Conservation (phyloP, 2,329 filamentous ascomycete species). For the Xylaria sp. region DNA sequence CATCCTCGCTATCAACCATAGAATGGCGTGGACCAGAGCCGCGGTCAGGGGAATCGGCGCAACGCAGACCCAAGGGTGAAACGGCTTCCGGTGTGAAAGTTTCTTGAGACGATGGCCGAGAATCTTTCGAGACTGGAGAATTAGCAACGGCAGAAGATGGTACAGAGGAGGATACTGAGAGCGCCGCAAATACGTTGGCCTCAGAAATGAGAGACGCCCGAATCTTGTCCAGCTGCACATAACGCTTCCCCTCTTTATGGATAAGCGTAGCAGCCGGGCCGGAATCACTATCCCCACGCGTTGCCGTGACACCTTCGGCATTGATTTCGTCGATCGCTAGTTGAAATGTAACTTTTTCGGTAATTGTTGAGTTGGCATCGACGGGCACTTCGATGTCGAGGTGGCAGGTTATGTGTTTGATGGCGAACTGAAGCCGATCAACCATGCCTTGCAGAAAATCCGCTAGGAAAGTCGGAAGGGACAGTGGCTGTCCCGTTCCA, state of each 20-base stretch:
- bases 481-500: slow-evolving; percentile 66
- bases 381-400: slow-evolving; percentile 56
- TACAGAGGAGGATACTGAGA: slow-evolving; percentile 53
- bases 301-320: slow-evolving; percentile 59
- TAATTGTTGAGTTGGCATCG: slow-evolving; percentile 41
- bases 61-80: slow-evolving; percentile 20
- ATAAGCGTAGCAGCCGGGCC: slow-evolving; percentile 35
- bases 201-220: slow-evolving; percentile 63
- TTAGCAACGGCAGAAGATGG: slow-evolving; percentile 51
- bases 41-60: slow-evolving; percentile 34
- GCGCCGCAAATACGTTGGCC: slow-evolving; percentile 57
- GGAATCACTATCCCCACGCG: slow-evolving; percentile 28
- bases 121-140: slow-evolving; percentile 38
- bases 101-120: slow-evolving; percentile 25
- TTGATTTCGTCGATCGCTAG: slow-evolving; percentile 60
- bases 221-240: slow-evolving; percentile 58
- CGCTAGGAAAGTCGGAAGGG: slow-evolving; percentile 64
- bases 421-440: slow-evolving; percentile 62
- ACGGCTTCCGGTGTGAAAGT: slow-evolving; percentile 19
- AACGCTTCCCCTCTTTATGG: slow-evolving; percentile 59
- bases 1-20: slow-evolving; percentile 49
- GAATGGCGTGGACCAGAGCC: slow-evolving; percentile 32
- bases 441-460: slow-evolving; percentile 68
- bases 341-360: slow-evolving; percentile 58
- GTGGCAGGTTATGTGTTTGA: slow-evolving; percentile 61